Percentiles rank a stretch among this genome's conserved stretches.
phyloP scores from a whole-genome alignment of 2,329 filamentous ascomycete genomes.

The Colletotrichum sp. region DNA sequence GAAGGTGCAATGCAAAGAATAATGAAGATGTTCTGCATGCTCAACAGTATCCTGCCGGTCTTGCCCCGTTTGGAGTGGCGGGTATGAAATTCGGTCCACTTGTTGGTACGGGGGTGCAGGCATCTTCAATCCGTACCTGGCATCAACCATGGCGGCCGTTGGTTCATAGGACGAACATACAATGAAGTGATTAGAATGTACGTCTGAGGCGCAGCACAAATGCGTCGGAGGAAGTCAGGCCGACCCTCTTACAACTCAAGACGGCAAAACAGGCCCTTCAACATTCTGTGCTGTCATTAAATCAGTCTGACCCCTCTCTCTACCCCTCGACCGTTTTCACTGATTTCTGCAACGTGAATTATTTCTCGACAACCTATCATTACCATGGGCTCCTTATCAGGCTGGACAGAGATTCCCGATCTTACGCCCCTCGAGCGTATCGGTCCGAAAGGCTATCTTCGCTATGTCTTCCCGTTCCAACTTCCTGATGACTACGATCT shows the following conservation, averaged over 20 bases:
- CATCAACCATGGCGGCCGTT: neutral
- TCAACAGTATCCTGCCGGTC: neutral
- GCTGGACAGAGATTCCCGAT: conserved; percentile 23
- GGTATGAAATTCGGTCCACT: neutral
- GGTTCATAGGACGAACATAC: neutral
- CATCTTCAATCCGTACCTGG: neutral
- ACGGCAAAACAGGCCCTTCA: neutral
- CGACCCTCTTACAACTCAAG: neutral
- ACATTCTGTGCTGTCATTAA: neutral
- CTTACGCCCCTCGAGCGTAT: conserved; percentile 32
- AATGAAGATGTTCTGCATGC: neutral
- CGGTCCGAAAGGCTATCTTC: conserved; percentile 32
- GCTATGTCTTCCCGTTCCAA: conserved; percentile 35
- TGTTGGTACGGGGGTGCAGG: neutral
- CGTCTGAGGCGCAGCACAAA: neutral
- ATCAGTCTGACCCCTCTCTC: neutral
- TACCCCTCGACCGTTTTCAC: neutral
- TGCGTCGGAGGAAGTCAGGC: neutral
- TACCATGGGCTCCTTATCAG: neutral
- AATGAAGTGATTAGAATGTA: neutral
- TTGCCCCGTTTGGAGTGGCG: neutral
- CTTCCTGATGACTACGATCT: conserved; percentile 33
- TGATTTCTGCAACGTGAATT: too few species aligned
- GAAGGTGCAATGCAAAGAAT: neutral
- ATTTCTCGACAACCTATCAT: neutral